Evolutionary conservation across 2,329 filamentous ascomycete genomes (phyloP).

Genomic region (Thelonectria discophora): DNA sequence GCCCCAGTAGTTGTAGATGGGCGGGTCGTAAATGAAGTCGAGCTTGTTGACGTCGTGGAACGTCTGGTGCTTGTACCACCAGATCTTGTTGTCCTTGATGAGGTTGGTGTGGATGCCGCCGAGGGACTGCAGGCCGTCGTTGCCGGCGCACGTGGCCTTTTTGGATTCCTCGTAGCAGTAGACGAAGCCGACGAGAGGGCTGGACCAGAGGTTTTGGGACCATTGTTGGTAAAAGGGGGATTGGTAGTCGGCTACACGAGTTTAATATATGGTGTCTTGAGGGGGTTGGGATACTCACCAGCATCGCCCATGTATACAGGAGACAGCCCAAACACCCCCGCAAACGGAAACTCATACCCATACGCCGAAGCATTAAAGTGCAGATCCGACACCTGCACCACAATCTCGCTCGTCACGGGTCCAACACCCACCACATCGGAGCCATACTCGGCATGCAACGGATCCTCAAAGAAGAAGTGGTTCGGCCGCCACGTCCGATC

Average conservation of each 20-base stretch:
- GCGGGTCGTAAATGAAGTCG: slow-evolving; percentile 21
- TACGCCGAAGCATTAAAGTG: slow-evolving; percentile 22
- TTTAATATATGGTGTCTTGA: no score
- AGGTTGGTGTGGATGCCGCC: slow-evolving; percentile 18
- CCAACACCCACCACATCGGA: slow-evolving; percentile 14
- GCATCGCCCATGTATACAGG: slow-evolving; percentile 16
- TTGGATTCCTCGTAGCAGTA: slow-evolving; percentile 21
- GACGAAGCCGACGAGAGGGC: slow-evolving; percentile 14
- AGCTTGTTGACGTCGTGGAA: slow-evolving; percentile 17
- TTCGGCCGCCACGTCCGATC: slow-evolving; percentile 18
- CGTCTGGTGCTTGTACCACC: slow-evolving; percentile 22
- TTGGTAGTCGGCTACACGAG: slow-evolving; percentile 16
- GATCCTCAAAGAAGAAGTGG: slow-evolving; percentile 16
- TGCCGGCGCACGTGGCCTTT: slow-evolving; percentile 15
- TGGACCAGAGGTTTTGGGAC: slow-evolving; percentile 17
- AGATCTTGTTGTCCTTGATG: slow-evolving; percentile 23
- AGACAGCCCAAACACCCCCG: slow-evolving; percentile 18
- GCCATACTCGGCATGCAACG: slow-evolving; percentile 19
- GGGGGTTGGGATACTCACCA: slow-evolving; percentile 6
- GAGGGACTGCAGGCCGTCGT: slow-evolving; percentile 20
- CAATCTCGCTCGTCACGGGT: slow-evolving; percentile 15
- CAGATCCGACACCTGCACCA: slow-evolving; percentile 16
- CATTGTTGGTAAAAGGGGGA: slow-evolving; percentile 23
- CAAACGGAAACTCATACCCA: slow-evolving; percentile 17
- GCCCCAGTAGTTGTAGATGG: slow-evolving; percentile 23